These are phyloP conservation scores for Acidiella bohemica DNA, from an alignment of 495 filamentous ascomycete species.

Conservation along the genomic window DNA sequence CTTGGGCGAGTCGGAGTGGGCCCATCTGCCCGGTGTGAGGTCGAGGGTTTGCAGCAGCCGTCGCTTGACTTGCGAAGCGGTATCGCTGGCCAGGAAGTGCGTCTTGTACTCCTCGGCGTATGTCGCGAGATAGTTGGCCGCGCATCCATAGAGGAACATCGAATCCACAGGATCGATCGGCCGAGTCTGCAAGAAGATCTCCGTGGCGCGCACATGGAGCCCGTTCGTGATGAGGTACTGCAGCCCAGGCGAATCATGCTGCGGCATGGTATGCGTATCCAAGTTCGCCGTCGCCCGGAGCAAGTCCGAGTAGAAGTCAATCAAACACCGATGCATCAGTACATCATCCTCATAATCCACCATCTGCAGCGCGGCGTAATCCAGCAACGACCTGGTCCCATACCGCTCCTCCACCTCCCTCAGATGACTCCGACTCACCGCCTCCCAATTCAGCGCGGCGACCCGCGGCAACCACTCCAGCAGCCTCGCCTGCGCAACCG, in stretches of 20 bases:
- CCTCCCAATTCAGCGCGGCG: conserved; percentile 48
- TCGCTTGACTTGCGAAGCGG: conserved; percentile 35
- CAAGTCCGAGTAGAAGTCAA: conserved; percentile 50
- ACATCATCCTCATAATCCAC: conserved; percentile 53
- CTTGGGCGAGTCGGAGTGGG: conserved; percentile 36
- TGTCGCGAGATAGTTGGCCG: conserved; percentile 44
- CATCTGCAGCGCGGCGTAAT: conserved; percentile 64
- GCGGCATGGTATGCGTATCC: conserved; percentile 1
- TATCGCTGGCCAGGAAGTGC: conserved; percentile 37
- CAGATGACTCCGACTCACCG: conserved; percentile 45
- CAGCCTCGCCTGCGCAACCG: conserved; percentile 65
- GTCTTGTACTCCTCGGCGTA: conserved; percentile 44
- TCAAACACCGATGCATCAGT: conserved; percentile 64
- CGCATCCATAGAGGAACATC: conserved; percentile 38
- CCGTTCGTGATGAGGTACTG: conserved; percentile 41
- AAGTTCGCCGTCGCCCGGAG: conserved; percentile 17
- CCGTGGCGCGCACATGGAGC: conserved; percentile 37
- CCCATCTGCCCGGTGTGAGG: conserved; percentile 38
- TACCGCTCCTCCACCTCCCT: conserved; percentile 46
- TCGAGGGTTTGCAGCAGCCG: conserved; percentile 33
- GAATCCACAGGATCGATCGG: conserved; percentile 39
- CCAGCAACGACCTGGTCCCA: conserved; percentile 45
- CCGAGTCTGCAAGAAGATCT: conserved; percentile 40
- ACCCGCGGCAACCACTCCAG: conserved; percentile 57
- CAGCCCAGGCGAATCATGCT: conserved; percentile 34